These are phyloP conservation scores for Fusarium annulatum DNA, from an alignment of 2,329 filamentous ascomycete genomes.

Conservation along the genomic window DNA sequence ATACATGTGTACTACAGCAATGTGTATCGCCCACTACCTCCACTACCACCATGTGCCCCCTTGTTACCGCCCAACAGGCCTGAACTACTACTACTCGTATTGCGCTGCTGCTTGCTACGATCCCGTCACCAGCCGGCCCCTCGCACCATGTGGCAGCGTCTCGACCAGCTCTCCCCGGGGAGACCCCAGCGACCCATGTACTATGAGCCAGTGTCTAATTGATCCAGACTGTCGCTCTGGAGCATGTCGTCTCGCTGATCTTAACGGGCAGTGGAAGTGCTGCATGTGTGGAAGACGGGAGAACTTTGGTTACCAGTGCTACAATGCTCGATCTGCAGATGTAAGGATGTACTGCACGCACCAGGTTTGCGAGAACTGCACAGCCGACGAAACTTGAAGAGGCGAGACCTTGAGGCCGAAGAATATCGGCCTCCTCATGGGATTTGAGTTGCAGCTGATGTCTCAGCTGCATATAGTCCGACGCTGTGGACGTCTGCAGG, in stretches of 20 bases:
- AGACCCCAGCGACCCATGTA: conserved; percentile 57
- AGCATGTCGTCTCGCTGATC: conserved; percentile 60
- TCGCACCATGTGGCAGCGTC: conserved; percentile 39
- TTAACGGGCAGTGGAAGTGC: conserved; percentile 62
- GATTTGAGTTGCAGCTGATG: conserved; percentile 13
- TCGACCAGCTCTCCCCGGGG: conserved; percentile 30
- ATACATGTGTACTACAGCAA: conserved; percentile 45
- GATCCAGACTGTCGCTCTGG: conserved; percentile 60
- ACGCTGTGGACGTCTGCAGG: conserved; percentile 21
- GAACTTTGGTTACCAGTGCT: conserved; percentile 59
- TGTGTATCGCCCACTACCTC: conserved; percentile 64
- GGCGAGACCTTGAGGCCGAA: conserved; percentile 14
- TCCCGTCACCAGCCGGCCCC: conserved; percentile 41
- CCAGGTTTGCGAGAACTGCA: conserved; percentile 58
- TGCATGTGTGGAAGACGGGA: conserved; percentile 60
- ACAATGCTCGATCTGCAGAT: conserved; percentile 57
- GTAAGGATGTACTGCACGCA: conserved; percentile 63
- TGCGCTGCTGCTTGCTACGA: conserved; percentile 53
- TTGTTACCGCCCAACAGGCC: conserved; percentile 55
- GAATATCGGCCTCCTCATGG: conserved; percentile 24
- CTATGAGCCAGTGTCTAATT: conserved; percentile 57
- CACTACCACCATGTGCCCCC: conserved; percentile 63
- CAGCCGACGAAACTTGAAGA: conserved; percentile 32
- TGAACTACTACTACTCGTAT: conserved; percentile 57
- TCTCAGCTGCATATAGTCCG: conserved; percentile 26